phyloP scores from a whole-genome alignment of 208 protist species.

The Acanthamoeba triangularis region DNA sequence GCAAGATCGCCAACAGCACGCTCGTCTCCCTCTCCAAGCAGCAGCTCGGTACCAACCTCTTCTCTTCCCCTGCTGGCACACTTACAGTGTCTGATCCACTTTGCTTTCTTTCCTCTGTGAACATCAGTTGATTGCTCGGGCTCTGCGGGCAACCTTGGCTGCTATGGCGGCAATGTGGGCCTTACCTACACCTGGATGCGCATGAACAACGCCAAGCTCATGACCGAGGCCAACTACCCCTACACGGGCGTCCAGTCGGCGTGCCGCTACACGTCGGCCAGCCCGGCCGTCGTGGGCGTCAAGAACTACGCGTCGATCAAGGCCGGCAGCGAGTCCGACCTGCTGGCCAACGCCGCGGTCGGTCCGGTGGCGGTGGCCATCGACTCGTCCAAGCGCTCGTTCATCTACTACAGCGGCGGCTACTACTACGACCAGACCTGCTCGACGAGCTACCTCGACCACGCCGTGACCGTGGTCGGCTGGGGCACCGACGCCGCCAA shows the following conservation, averaged over 20 bases:
- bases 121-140: conserved; percentile 91
- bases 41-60: neutral
- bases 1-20: conserved; percentile 76
- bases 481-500: conserved; percentile 85
- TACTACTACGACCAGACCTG: conserved; percentile 90
- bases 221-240: conserved; percentile 88
- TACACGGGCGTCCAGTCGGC: neutral
- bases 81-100: neutral
- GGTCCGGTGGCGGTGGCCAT: conserved; percentile 96
- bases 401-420: conserved; percentile 91
- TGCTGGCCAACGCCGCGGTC: conserved; percentile 38
- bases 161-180: conserved; percentile 95
- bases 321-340: conserved; percentile 89
- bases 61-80: neutral
- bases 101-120: neutral
- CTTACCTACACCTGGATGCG: conserved; percentile 93
- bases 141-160: conserved; percentile 90
- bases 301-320: conserved; percentile 88
- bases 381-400: conserved; percentile 92
- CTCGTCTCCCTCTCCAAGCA: conserved; percentile 66
- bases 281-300: conserved; percentile 92
- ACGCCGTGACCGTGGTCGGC: conserved; percentile 94
- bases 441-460: conserved; percentile 89
- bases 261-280: neutral
- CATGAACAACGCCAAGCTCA: conserved; percentile 90